Evolutionary conservation across 2,329 filamentous ascomycete genomes (phyloP).

Genomic region (Penicillium olsonii): DNA sequence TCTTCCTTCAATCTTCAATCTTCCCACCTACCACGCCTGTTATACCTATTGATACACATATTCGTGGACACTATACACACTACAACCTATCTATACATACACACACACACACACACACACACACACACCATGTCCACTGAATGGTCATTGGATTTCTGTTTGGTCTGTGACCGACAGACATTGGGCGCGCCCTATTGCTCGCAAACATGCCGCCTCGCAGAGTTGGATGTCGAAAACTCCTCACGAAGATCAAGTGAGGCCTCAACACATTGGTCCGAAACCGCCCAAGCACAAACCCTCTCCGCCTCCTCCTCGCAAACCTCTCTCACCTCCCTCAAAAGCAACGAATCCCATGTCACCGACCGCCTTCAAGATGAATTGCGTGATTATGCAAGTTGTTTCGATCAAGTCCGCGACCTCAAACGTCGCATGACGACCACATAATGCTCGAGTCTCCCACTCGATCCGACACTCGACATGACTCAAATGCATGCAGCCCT

Average conservation of each 20-base stretch:
- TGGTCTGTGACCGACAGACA: constrained; percentile 89
- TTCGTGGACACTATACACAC: not conserved
- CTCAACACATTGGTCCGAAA: constrained; percentile 10
- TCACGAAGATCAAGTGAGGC: constrained; percentile 20
- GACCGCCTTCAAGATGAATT: constrained; percentile 78
- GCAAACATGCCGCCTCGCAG: constrained; percentile 83
- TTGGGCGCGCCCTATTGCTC: constrained; percentile 85
- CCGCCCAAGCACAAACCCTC: constrained; percentile 22
- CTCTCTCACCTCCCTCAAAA: constrained; percentile 78
- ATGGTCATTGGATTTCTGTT: constrained; percentile 91
- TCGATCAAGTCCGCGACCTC: constrained; percentile 72
- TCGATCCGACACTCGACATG: not conserved
- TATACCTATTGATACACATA: not conserved
- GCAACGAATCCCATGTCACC: constrained; percentile 64
- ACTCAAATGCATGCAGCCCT: constrained; percentile 4
- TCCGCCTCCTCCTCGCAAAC: constrained; percentile 75
- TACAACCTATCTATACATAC: not conserved
- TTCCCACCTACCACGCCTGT: not conserved
- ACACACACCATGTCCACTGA: constrained; percentile 35
- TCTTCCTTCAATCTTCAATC: not conserved
- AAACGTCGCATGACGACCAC: constrained; percentile 42
- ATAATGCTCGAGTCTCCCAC: constrained; percentile 14
- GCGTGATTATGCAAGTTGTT: constrained; percentile 81
- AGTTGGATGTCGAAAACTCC: constrained; percentile 68
- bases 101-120: not conserved